Percentiles rank a stretch among this genome's conserved stretches.
These are phyloP conservation scores for Apiosordaria backusii DNA, from an alignment of 495 filamentous ascomycete species.

Conservation along the genomic window DNA sequence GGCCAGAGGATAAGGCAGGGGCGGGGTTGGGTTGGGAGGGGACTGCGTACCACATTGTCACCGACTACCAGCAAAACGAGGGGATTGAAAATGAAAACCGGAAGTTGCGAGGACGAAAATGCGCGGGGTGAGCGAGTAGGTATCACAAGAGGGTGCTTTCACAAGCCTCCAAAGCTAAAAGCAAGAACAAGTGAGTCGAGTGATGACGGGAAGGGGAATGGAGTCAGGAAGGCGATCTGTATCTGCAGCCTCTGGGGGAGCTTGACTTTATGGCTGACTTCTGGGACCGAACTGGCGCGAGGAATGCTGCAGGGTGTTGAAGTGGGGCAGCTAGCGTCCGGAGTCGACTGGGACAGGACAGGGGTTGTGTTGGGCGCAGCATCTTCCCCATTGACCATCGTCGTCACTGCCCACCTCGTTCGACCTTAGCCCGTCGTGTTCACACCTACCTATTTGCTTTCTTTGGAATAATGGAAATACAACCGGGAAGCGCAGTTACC, in stretches of 20 bases:
- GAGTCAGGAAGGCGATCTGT: conserved; percentile 11
- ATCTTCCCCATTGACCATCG: conserved; percentile 1
- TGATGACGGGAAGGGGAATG: conserved; percentile 10
- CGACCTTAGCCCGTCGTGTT: background rate
- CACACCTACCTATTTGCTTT: background rate
- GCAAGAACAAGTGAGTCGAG: background rate
- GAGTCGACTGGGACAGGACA: conserved; percentile 3
- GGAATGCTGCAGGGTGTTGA: conserved; percentile 18
- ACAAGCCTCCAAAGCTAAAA: conserved; percentile 2
- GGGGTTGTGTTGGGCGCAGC: conserved; percentile 11
- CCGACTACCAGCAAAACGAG: conserved; percentile 26
- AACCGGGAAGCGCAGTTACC: background rate
- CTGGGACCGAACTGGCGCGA: background rate
- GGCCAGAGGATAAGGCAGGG: background rate
- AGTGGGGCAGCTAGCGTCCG: conserved; percentile 15
- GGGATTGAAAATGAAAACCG: conserved; percentile 13
- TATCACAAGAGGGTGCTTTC: background rate
- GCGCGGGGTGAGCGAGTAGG: background rate
- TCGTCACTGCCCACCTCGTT: conserved; percentile 6
- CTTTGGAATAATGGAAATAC: background rate
- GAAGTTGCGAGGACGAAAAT: background rate
- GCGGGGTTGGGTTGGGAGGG: conserved; percentile 2
- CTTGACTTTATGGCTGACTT: conserved; percentile 27
- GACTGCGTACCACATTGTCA: conserved; percentile 36
- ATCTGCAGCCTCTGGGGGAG: conserved; percentile 15